Base-by-base conservation (phyloP, 1,284 basidiomycete species). In the Chalciporus sp. region DNA sequence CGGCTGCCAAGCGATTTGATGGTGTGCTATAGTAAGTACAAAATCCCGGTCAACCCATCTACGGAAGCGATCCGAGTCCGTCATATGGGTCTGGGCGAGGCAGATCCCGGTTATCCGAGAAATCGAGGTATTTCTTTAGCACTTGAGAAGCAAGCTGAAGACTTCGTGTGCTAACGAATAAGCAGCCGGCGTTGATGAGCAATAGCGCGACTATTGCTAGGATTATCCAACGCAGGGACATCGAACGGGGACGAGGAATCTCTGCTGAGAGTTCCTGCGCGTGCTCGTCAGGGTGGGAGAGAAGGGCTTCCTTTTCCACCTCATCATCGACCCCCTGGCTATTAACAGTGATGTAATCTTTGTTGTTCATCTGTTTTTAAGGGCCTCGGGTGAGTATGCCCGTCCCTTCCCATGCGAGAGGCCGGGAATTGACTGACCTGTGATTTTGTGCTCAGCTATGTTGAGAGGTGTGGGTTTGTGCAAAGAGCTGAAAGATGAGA, bases 1-100 rank as follows among this genome's bases (percentile, higher is more conserved):
- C 14, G 42, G 23, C 23, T 6, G 23, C 23, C 23, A 23, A 23
- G 23, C 23, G 23, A 19, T 42, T 27, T 27, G 42, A 27, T 42
- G 29, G 31, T 49, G 35, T 19, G 47, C 20, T 16, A 31, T n/a
- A 9, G 19, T 42, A 23, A 42, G 41, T 42, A 27, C 57, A 27
- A 42, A 55, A 53, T n/a, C 23, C n/a, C n/a, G 12, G 23, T 23
- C 23, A 23, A 23, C 6, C 23, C 23, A 42, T 23, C 41, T 23
- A 20, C 16, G 41, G n/a, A 31, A 44, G 19, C 12, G 31, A 47
- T 68, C 45, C 69, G 46, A 69, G 58, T 41, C 68, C 66, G 43
- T 70, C 63, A 45, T 70, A 68, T 12, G 56, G 67, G 47, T 67
- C 57, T 17, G 67, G 63, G 26, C 61, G 67, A 48, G 65, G 65